A percentile compares a stretch with the other conserved stretches of the same genome.
Evolutionary conservation across 1,284 basidiomycete species (phyloP).

Genomic region (Cryptococcus jaspeensis): DNA sequence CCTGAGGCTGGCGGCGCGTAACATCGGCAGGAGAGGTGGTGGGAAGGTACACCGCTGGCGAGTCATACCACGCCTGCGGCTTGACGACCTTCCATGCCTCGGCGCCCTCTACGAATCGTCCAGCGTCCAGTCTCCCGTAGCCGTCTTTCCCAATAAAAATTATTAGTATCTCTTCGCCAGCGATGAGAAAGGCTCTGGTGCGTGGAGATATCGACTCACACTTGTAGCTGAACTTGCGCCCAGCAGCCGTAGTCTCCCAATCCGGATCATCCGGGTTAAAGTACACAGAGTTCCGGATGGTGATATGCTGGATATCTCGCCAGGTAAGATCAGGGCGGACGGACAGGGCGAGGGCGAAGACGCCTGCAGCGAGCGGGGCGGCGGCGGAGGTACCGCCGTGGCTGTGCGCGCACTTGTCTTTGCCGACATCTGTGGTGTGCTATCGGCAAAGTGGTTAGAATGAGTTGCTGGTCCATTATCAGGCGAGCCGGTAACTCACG

Average conservation of each 20-base stretch:
- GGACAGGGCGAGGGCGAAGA: conserved; percentile 82
- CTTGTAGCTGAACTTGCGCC: conserved; percentile 89
- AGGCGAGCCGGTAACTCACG: conserved; percentile 56
- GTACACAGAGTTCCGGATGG: conserved; percentile 71
- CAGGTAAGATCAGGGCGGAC: conserved; percentile 87
- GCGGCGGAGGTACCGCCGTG: conserved; percentile 98
- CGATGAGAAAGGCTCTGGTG: background rate
- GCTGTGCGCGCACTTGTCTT: conserved; percentile 73
- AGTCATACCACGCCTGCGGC: conserved; percentile 87
- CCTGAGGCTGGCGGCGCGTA: conserved; percentile 4
- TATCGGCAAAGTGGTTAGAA: conserved; percentile 43
- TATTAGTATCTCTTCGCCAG: background rate
- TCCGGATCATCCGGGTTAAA: conserved; percentile 90
- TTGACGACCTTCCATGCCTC: conserved; percentile 84
- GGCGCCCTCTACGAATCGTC: conserved; percentile 76
- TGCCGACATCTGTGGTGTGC: conserved; percentile 93
- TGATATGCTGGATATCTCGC: conserved; percentile 94
- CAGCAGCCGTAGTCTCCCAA: conserved; percentile 83
- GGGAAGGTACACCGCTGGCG: conserved; percentile 65
- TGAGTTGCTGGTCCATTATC: background rate
- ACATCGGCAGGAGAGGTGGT: conserved; percentile 18
- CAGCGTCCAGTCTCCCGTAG: conserved; percentile 86
- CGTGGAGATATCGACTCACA: conserved; percentile 48
- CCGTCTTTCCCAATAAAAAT: conserved; percentile 60
- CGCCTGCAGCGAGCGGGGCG: conserved; percentile 90